phyloP scores from a whole-genome alignment of 441 rosid genomes.

The Arabidopsis hybrid region DNA sequence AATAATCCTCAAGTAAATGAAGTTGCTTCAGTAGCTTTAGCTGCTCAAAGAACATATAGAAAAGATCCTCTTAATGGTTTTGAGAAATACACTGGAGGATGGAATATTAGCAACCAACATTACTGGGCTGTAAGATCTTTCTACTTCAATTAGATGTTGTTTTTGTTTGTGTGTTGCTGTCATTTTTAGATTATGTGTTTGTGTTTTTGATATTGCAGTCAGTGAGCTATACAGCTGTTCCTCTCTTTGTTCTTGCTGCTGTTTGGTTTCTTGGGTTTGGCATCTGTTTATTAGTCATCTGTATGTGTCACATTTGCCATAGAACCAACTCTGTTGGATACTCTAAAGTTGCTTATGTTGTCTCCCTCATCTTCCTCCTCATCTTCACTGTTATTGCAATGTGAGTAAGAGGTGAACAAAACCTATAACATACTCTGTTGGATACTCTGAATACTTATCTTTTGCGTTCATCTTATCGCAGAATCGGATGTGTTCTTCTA shows the following conservation, averaged over 20 bases:
- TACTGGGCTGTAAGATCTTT: slow-evolving; percentile 87
- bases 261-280: slow-evolving; percentile 86
- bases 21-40: slow-evolving; percentile 60
- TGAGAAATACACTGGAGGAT: slow-evolving; percentile 76
- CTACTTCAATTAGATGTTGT: background rate
- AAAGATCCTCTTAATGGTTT: slow-evolving; percentile 84
- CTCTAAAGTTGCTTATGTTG: slow-evolving; percentile 65
- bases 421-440: no score
- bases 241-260: slow-evolving; percentile 64
- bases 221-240: slow-evolving; percentile 79
- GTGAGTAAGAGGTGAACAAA: slow-evolving; percentile 42
- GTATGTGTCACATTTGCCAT: slow-evolving; percentile 59
- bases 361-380: slow-evolving; percentile 74
- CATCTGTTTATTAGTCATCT: slow-evolving; percentile 57
- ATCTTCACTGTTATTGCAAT: slow-evolving; percentile 70
- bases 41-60: slow-evolving; percentile 80
- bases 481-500: slow-evolving; percentile 79
- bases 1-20: slow-evolving; percentile 36
- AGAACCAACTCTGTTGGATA: slow-evolving; percentile 65
- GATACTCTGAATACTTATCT: no score
- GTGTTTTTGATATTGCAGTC: slow-evolving; percentile 63
- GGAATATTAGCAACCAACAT: slow-evolving; percentile 83
- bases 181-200: slow-evolving; percentile 12
- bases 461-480: slow-evolving; percentile 42
- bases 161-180: background rate